Evolutionary conservation across 208 protist species (phyloP).

Genomic region (Endotrypanum monterogeii): DNA sequence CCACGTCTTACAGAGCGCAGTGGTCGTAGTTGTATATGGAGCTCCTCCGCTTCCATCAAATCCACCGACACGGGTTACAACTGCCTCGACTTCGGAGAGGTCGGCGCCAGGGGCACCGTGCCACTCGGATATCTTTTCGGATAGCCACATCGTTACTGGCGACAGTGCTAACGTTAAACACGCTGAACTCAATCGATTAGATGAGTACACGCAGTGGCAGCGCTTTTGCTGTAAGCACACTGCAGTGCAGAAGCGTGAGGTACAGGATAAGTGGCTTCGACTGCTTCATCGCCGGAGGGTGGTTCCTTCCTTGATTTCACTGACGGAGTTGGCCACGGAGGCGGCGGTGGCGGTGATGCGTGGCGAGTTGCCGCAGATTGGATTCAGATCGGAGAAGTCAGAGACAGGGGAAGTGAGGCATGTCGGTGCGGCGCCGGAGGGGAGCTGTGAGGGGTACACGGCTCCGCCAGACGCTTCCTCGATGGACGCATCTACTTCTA

Average conservation of each 20-base stretch:
- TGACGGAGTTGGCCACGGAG: conserved; percentile 38
- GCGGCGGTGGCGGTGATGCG: conserved; percentile 32
- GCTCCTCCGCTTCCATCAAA: conserved; percentile 8
- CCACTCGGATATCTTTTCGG: neutral
- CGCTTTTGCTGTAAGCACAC: conserved; percentile 12
- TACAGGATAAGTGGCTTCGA: conserved; percentile 63
- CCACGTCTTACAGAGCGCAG: conserved; percentile 42
- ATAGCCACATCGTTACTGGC: neutral
- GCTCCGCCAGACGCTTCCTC: neutral
- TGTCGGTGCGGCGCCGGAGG: neutral
- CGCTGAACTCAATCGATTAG: neutral
- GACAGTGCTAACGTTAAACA: neutral
- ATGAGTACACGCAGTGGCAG: conserved; percentile 12
- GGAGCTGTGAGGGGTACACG: neutral
- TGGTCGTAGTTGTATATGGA: conserved; percentile 68
- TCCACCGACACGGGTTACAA: too few relatives aligned
- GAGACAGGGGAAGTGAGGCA: neutral
- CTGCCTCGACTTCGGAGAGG: neutral
- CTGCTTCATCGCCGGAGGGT: conserved; percentile 64
- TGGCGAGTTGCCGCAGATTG: conserved; percentile 15
- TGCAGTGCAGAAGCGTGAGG: conserved; percentile 33
- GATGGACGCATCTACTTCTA: neutral
- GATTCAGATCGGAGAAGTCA: neutral
- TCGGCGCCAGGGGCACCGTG: neutral
- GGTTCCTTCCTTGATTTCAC: conserved; percentile 51